A percentile compares a stretch with the other conserved stretches of the same genome.
Evolutionary conservation across 148 eudicot genomes (phyloP).

Genomic region (Vaccinium macrocarpon): DNA sequence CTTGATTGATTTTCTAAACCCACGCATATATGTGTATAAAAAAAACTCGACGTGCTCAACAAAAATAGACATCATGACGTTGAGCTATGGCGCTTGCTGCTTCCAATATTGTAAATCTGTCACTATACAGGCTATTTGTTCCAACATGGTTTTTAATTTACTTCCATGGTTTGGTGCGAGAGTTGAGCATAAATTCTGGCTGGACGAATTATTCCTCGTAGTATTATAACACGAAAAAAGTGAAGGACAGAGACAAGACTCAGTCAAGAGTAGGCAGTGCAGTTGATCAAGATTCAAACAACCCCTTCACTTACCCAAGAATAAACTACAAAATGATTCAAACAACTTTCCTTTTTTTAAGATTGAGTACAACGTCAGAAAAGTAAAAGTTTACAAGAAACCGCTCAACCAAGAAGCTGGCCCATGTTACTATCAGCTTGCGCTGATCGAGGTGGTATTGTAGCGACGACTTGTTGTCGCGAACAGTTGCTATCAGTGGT

Average conservation of each 20-base stretch:
- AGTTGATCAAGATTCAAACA: conserved; percentile 1
- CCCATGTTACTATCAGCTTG: no score
- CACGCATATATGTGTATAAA: no score
- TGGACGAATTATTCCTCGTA: neutral
- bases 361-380: neutral
- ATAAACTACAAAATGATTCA: neutral
- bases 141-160: neutral
- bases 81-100: no score
- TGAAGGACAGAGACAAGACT: neutral
- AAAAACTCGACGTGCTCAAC: no score
- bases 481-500: no score
- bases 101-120: no score
- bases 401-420: neutral
- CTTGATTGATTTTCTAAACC: no score
- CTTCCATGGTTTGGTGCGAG: neutral
- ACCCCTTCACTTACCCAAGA: neutral
- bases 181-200: neutral
- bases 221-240: neutral
- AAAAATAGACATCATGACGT: no score
- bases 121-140: neutral
- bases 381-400: neutral
- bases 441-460: no score
- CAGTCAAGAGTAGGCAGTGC: conserved; percentile 2
- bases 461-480: no score
- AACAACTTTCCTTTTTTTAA: neutral